phyloP scores from a whole-genome alignment of 129 eudicot species.

The Tanacetum coccineum region DNA sequence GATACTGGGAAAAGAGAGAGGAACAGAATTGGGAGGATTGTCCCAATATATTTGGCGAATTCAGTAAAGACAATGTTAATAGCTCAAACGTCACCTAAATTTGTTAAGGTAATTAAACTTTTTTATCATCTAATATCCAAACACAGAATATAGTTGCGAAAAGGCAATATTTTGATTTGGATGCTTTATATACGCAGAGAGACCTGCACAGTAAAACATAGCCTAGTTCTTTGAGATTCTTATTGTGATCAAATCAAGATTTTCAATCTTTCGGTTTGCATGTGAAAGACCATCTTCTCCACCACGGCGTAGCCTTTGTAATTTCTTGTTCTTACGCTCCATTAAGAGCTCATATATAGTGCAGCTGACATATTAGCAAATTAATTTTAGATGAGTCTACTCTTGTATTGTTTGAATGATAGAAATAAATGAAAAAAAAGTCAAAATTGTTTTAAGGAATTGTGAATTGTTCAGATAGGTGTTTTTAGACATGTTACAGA shows the following conservation, averaged over 20 bases:
- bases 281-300: conserved; percentile 2
- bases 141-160: background rate
- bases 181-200: conserved; percentile 19
- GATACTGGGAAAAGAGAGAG: conserved; percentile 81
- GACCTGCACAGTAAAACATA: conserved; percentile 16
- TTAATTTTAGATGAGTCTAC: conserved; percentile 35
- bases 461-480: conserved; percentile 16
- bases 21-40: conserved; percentile 64
- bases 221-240: conserved; percentile 33
- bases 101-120: conserved; percentile 24
- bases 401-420: conserved; percentile 34
- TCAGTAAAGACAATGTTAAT: conserved; percentile 41
- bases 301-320: conserved; percentile 24
- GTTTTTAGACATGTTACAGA: conserved; percentile 21
- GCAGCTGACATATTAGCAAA: conserved; percentile 36
- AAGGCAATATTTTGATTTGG: conserved; percentile 10
- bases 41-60: conserved; percentile 70
- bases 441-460: conserved; percentile 27
- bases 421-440: conserved; percentile 22
- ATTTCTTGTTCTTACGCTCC: conserved; percentile 3
- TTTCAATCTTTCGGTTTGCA: conserved; percentile 26
- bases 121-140: background rate
- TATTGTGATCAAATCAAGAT: conserved; percentile 27
- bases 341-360: conserved; percentile 25
- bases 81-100: conserved; percentile 46